Percentiles rank a stretch among this genome's conserved stretches.
phyloP scores from a whole-genome alignment of 78 protist species.

The Polysphondylium violaceum region DNA sequence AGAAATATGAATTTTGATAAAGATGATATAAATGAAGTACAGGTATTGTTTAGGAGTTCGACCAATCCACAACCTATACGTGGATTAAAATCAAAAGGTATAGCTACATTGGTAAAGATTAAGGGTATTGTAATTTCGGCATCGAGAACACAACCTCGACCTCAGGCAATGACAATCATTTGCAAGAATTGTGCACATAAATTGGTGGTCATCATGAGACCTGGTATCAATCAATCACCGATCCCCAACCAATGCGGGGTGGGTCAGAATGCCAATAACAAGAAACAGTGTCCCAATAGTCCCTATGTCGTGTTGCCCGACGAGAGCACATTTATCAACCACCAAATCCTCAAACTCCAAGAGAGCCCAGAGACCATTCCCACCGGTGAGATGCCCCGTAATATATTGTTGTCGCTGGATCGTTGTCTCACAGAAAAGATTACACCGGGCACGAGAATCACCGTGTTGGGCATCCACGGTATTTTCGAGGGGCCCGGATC shows the following conservation, averaged over 20 bases:
- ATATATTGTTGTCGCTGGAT: slow-evolving; percentile 89
- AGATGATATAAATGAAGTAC: slow-evolving; percentile 28
- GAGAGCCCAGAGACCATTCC: slow-evolving; percentile 98
- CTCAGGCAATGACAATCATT: slow-evolving; percentile 46
- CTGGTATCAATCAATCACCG: slow-evolving; percentile 86
- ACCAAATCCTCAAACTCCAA: slow-evolving; percentile 96
- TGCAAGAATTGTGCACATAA: slow-evolving; percentile 85
- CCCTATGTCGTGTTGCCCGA: slow-evolving; percentile 92
- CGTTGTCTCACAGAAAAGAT: slow-evolving; percentile 88
- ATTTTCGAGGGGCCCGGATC: slow-evolving; percentile 57
- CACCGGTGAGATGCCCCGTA: slow-evolving; percentile 99
- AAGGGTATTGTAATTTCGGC: slow-evolving; percentile 95
- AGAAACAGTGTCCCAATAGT: slow-evolving; percentile 87
- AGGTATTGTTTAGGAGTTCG: slow-evolving; percentile 72
- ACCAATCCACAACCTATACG: slow-evolving; percentile 83
- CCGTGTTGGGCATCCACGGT: slow-evolving; percentile 91
- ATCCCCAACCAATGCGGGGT: slow-evolving; percentile 91
- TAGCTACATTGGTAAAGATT: slow-evolving; percentile 86
- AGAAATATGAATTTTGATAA: slow-evolving; percentile 25
- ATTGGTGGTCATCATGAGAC: slow-evolving; percentile 12
- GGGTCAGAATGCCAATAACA: not conserved
- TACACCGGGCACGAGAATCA: slow-evolving; percentile 95
- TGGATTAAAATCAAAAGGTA: slow-evolving; percentile 59
- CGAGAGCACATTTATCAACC: slow-evolving; percentile 88
- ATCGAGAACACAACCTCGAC: slow-evolving; percentile 85